Percentiles rank a stretch among this genome's conserved stretches.
phyloP scores from a whole-genome alignment of 75 land plant species.

The Sequoiadendron giganteum region DNA sequence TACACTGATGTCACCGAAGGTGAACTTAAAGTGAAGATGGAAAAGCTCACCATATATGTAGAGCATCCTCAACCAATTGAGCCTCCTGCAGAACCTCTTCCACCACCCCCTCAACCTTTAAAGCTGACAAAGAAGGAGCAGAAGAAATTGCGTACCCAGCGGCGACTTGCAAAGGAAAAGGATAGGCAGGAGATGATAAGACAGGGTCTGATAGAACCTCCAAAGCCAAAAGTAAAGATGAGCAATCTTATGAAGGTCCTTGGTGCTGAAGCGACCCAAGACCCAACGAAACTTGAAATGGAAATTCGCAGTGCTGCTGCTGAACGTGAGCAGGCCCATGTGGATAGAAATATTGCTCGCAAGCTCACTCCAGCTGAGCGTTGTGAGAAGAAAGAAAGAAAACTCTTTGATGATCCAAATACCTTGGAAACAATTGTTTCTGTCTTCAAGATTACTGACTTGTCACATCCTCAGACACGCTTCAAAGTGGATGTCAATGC shows the following conservation, averaged over 20 bases:
- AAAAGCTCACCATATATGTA: slow-evolving; percentile 78
- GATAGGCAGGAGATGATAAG: slow-evolving; percentile 97
- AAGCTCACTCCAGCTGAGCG: slow-evolving; percentile 94
- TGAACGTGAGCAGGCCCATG: slow-evolving; percentile 94
- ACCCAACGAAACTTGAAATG: slow-evolving; percentile 88
- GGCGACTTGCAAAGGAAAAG: slow-evolving; percentile 90
- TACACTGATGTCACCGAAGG: slow-evolving; percentile 54
- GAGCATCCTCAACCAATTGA: slow-evolving; percentile 96
- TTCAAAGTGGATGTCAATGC: slow-evolving; percentile 97
- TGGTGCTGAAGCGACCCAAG: slow-evolving; percentile 96
- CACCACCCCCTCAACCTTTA: slow-evolving; percentile 95
- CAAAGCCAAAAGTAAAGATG: slow-evolving; percentile 92
- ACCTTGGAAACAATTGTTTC: slow-evolving; percentile 82
- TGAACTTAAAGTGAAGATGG: slow-evolving; percentile 67
- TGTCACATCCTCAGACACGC: slow-evolving; percentile 75
- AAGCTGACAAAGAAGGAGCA: slow-evolving; percentile 96
- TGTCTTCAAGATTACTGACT: slow-evolving; percentile 74
- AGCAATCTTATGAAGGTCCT: slow-evolving; percentile 96
- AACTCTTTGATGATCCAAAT: slow-evolving; percentile 84
- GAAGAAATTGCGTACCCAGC: slow-evolving; percentile 92
- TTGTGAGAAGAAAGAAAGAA: slow-evolving; percentile 90
- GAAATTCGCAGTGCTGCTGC: slow-evolving; percentile 93
- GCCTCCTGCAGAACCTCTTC: slow-evolving; percentile 98
- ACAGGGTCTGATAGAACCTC: slow-evolving; percentile 91
- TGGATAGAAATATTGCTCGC: slow-evolving; percentile 89